A percentile compares a stretch with the other conserved stretches of the same genome.
These are phyloP conservation scores for Selaginella moellendorffii DNA, from an alignment of 75 land plant genomes.

Conservation along the genomic window DNA sequence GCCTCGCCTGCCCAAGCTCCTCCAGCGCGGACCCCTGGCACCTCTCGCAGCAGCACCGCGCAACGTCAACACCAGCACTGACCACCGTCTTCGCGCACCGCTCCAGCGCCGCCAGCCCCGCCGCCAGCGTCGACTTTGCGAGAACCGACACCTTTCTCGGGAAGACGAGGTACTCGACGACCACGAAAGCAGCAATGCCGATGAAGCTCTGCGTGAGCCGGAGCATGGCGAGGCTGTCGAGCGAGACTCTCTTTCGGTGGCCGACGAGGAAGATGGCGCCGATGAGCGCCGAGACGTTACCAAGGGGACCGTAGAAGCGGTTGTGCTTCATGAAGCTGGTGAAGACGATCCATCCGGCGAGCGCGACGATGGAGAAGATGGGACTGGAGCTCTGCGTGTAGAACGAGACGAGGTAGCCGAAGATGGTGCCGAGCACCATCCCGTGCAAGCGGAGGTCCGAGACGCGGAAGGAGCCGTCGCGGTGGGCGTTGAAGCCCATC, in stretches of 20 bases:
- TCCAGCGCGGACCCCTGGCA: not conserved
- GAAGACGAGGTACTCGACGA: conserved; percentile 41
- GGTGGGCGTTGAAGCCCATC: conserved; percentile 2
- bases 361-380: conserved; percentile 9
- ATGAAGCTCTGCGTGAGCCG: conserved; percentile 52
- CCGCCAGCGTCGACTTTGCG: conserved; percentile 31
- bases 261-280: conserved; percentile 54
- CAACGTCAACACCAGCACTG: too few relatives aligned
- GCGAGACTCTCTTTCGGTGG: conserved; percentile 25
- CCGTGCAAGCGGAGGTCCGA: conserved; percentile 8
- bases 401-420: conserved; percentile 8
- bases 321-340: conserved; percentile 41
- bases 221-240: conserved; percentile 35
- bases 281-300: conserved; percentile 38
- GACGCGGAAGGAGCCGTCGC: conserved; percentile 11
- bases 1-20: not conserved
- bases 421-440: conserved; percentile 10
- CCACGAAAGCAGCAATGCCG: conserved; percentile 34
- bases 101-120: conserved; percentile 14
- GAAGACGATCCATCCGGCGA: conserved; percentile 61
- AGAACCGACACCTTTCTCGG: conserved; percentile 43
- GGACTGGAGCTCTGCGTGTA: not conserved
- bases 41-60: not conserved
- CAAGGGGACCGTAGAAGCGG: conserved; percentile 47
- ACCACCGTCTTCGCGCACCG: conserved; percentile 13